A percentile compares a stretch with the other conserved stretches of the same genome.
Evolutionary conservation across 2,329 filamentous ascomycete species (phyloP).

Genomic region (Geosmithia flava): DNA sequence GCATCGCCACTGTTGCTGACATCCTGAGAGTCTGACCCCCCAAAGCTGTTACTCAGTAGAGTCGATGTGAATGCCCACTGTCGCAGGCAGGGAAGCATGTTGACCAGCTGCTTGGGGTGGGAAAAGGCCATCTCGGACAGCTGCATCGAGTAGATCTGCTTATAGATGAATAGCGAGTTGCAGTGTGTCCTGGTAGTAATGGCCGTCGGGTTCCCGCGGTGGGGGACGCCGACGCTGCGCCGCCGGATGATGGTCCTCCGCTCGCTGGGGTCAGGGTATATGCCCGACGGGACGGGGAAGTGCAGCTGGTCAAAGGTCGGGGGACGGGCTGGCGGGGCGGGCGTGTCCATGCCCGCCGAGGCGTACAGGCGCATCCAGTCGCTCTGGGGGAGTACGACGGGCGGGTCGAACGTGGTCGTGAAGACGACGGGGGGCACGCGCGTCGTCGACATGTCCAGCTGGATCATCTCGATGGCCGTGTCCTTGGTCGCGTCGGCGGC

Average conservation of each 20-base stretch:
- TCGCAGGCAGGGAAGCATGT: constrained; percentile 59
- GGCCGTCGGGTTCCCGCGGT: constrained; percentile 8
- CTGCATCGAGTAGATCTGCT: constrained; percentile 57
- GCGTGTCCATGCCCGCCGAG: constrained; percentile 34
- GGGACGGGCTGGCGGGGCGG: constrained; percentile 19
- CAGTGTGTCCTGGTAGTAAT: constrained; percentile 25
- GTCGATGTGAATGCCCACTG: constrained; percentile 63
- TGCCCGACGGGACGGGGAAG: constrained; percentile 39
- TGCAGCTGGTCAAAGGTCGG: constrained; percentile 45
- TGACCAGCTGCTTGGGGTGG: constrained; percentile 64
- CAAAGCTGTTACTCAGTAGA: constrained; percentile 51
- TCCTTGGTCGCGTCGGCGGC: constrained; percentile 30
- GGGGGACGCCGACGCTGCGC: constrained; percentile 31
- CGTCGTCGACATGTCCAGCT: constrained; percentile 27
- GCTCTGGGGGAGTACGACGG: constrained; percentile 54
- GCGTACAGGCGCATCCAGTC: constrained; percentile 52
- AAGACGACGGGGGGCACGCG: constrained; percentile 63
- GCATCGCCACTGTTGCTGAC: neutral
- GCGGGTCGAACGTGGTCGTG: constrained; percentile 61
- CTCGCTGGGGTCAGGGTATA: constrained; percentile 42
- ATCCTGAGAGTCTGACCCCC: constrained; percentile 4
- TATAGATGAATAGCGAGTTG: constrained; percentile 58
- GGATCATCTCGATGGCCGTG: constrained; percentile 38
- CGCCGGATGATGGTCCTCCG: constrained; percentile 39
- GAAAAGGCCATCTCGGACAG: constrained; percentile 61